These are phyloP conservation scores for Hordeum pubiflorum DNA, from an alignment of 202 grass and related monocot genomes.

Conservation along the genomic window DNA sequence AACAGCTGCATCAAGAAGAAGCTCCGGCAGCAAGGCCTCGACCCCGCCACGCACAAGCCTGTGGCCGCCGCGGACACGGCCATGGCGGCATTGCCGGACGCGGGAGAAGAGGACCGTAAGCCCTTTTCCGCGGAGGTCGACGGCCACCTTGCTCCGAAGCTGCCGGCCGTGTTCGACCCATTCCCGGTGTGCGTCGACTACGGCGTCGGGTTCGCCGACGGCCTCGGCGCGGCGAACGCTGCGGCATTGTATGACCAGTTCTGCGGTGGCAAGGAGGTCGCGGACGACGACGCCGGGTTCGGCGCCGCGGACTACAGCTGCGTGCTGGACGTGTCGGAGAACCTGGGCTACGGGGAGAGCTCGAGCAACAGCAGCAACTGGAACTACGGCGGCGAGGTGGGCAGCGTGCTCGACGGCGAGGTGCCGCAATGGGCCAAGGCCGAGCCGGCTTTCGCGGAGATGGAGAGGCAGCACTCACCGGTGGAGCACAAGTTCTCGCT, in stretches of 20 bases:
- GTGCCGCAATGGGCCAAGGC: slow-evolving; percentile 50
- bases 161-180: slow-evolving; percentile 48
- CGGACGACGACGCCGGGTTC: neutral
- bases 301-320: slow-evolving; percentile 52
- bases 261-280: neutral
- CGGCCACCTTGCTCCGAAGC: neutral
- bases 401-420: slow-evolving; percentile 49
- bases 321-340: slow-evolving; percentile 66
- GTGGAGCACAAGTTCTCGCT: slow-evolving; percentile 42
- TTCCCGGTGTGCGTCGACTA: slow-evolving; percentile 51
- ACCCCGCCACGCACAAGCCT: slow-evolving; percentile 74
- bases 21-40: slow-evolving; percentile 30
- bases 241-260: slow-evolving; percentile 23
- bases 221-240: neutral
- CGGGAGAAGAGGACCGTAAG: slow-evolving; percentile 1
- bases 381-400: slow-evolving; percentile 27
- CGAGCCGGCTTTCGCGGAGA: neutral
- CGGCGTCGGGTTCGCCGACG: slow-evolving; percentile 20
- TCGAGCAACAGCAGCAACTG: slow-evolving; percentile 86
- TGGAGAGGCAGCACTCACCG: neutral
- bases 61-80: neutral
- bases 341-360: slow-evolving; percentile 16
- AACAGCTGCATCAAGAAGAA: slow-evolving; percentile 7
- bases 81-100: neutral
- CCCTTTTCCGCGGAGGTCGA: neutral